Conservation (phyloP, 2,329 filamentous ascomycete species). For the Penicillium digitatum region DNA sequence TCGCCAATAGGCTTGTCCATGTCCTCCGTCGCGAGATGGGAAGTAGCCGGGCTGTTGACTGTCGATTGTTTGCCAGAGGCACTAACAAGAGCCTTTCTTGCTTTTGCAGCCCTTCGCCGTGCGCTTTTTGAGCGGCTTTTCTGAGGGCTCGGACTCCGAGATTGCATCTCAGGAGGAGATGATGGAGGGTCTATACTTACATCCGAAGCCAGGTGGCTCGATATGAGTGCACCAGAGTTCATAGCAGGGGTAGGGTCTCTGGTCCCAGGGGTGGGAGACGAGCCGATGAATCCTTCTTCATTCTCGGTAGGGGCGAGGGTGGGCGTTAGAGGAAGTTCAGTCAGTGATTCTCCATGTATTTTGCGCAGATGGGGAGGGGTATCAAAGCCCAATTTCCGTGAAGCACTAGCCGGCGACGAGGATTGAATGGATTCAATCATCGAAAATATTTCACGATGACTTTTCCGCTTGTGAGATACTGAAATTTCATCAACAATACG, state of each 20-base stretch:
- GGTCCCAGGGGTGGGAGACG: constrained; percentile 51
- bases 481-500: constrained; percentile 67
- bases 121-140: constrained; percentile 12
- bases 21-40: neutral
- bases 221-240: constrained; percentile 24
- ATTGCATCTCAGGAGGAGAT: constrained; percentile 33
- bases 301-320: constrained; percentile 39
- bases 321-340: constrained; percentile 41
- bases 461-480: constrained; percentile 64
- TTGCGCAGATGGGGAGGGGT: constrained; percentile 30
- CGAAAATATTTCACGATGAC: constrained; percentile 58
- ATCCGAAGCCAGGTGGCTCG: neutral
- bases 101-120: constrained; percentile 14
- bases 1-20: constrained; percentile 7
- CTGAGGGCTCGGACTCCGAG: constrained; percentile 21
- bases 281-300: constrained; percentile 48
- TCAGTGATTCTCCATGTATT: constrained; percentile 22
- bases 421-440: constrained; percentile 67
- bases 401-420: constrained; percentile 31
- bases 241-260: constrained; percentile 29
- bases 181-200: constrained; percentile 31
- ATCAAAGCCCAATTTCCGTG: constrained; percentile 25
- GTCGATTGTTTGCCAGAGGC: constrained; percentile 3
- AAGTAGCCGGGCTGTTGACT: constrained; percentile 8
- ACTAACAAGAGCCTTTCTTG: constrained; percentile 11